A percentile compares a stretch with the other conserved stretches of the same genome.
These are phyloP conservation scores for Aspergillus coremiiformis DNA, from an alignment of 495 filamentous ascomycete genomes.

Conservation along the genomic window DNA sequence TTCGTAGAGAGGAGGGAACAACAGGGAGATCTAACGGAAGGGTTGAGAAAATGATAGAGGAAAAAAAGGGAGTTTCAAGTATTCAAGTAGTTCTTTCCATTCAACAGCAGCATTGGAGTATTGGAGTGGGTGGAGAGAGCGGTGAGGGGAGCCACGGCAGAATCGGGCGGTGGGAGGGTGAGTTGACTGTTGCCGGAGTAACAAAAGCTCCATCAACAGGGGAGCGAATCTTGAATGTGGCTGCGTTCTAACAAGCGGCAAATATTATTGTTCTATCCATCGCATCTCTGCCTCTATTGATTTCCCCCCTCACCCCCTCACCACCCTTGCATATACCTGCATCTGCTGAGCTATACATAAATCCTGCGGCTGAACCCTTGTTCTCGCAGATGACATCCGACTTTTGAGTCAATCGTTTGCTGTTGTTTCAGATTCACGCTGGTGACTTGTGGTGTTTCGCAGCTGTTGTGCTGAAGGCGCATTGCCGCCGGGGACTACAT, in stretches of 20 bases:
- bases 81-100: not conserved
- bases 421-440: conserved; percentile 16
- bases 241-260: not conserved
- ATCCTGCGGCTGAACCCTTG: conserved; percentile 11
- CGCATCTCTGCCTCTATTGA: not conserved
- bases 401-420: conserved; percentile 7
- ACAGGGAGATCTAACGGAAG: conserved; percentile 12
- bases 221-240: conserved; percentile 8
- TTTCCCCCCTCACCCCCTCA: not conserved
- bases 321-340: conserved; percentile 20
- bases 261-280: conserved; percentile 9
- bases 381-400: conserved; percentile 16
- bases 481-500: conserved; percentile 15
- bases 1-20: not conserved
- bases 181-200: conserved; percentile 33
- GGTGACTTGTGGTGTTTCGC: conserved; percentile 8
- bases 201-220: conserved; percentile 23
- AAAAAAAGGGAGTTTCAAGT: conserved; percentile 4
- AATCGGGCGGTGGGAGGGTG: conserved; percentile 22
- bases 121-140: conserved; percentile 15
- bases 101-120: not conserved
- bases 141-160: conserved; percentile 20
- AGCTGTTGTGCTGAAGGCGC: conserved; percentile 17
- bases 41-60: conserved; percentile 2
- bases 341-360: conserved; percentile 14